Evolutionary conservation across 176 grass and related monocot genomes (phyloP).

Genomic region (Juncus effusus): DNA sequence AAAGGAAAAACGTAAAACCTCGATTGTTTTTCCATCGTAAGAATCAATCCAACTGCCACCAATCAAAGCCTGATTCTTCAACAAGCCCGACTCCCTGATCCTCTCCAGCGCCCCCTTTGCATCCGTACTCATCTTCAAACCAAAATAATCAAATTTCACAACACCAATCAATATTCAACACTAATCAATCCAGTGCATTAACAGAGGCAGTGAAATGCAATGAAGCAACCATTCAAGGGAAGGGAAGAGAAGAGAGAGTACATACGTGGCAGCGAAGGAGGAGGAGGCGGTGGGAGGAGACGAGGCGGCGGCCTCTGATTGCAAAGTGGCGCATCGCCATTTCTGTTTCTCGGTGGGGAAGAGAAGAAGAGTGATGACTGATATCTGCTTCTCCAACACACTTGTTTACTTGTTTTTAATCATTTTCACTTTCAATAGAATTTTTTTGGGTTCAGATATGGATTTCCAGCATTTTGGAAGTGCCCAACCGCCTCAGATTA

Average conservation of each 20-base stretch:
- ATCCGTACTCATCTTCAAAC: slow-evolving; percentile 49
- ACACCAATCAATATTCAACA: neutral
- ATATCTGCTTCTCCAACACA: too few species aligned
- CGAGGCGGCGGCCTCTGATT: slow-evolving; percentile 52
- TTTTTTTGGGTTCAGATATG: too few species aligned
- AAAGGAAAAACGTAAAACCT: slow-evolving; percentile 33
- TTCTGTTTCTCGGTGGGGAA: neutral
- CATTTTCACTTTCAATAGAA: too few species aligned
- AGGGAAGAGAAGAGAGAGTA: slow-evolving; percentile 2
- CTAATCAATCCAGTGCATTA: neutral
- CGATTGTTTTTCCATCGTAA: slow-evolving; percentile 72
- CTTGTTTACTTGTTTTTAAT: too few species aligned
- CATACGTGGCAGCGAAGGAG: slow-evolving; percentile 30
- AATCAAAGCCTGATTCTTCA: slow-evolving; percentile 73
- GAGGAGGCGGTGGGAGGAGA: slow-evolving; percentile 27
- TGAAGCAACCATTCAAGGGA: neutral
- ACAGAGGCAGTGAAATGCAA: neutral
- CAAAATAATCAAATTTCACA: neutral
- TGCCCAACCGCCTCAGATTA: too few species aligned
- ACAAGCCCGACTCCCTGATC: slow-evolving; percentile 59
- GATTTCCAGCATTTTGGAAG: too few species aligned
- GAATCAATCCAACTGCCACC: slow-evolving; percentile 79
- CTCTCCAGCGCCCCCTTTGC: slow-evolving; percentile 49
- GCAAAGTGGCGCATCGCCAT: slow-evolving; percentile 53
- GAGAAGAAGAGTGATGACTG: slow-evolving; percentile 1